These are phyloP conservation scores for Shiraia sp. DNA, from an alignment of 2,329 filamentous ascomycete species.

Conservation along the genomic window DNA sequence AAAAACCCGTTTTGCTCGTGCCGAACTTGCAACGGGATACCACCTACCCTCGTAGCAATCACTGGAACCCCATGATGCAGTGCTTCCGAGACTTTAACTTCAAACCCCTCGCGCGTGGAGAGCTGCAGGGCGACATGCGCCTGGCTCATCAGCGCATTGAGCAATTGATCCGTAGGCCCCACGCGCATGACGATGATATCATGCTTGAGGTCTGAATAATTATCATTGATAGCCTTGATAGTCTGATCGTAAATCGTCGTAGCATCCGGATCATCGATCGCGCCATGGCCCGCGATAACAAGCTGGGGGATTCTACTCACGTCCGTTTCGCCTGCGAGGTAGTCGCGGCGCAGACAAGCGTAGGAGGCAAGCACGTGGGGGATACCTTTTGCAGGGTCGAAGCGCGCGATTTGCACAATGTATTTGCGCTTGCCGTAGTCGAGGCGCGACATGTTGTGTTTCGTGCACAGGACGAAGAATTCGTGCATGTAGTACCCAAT, in stretches of 20 bases:
- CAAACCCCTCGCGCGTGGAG: slow-evolving; percentile 80
- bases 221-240: slow-evolving; percentile 65
- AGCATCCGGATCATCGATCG: slow-evolving; percentile 79
- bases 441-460: slow-evolving; percentile 63
- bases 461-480: slow-evolving; percentile 67
- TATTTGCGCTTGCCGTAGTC: slow-evolving; percentile 67
- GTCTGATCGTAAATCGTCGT: slow-evolving; percentile 72
- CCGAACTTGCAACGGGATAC: slow-evolving; percentile 78
- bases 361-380: slow-evolving; percentile 77
- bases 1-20: slow-evolving; percentile 73
- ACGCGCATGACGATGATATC: slow-evolving; percentile 77
- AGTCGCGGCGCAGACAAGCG: slow-evolving; percentile 68
- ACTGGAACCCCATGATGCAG: slow-evolving; percentile 79
- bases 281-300: slow-evolving; percentile 76
- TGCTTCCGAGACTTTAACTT: slow-evolving; percentile 84
- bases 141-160: slow-evolving; percentile 75
- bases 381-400: slow-evolving; percentile 83
- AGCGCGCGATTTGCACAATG: slow-evolving; percentile 79
- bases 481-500: slow-evolving; percentile 72
- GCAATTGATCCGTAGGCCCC: slow-evolving; percentile 76
- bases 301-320: slow-evolving; percentile 67
- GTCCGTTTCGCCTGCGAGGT: slow-evolving; percentile 54
- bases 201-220: slow-evolving; percentile 54
- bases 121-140: slow-evolving; percentile 76
- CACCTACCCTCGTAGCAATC: slow-evolving; percentile 75